Base-by-base conservation (phyloP, 495 filamentous ascomycete species). In the Echria macrotheca region DNA sequence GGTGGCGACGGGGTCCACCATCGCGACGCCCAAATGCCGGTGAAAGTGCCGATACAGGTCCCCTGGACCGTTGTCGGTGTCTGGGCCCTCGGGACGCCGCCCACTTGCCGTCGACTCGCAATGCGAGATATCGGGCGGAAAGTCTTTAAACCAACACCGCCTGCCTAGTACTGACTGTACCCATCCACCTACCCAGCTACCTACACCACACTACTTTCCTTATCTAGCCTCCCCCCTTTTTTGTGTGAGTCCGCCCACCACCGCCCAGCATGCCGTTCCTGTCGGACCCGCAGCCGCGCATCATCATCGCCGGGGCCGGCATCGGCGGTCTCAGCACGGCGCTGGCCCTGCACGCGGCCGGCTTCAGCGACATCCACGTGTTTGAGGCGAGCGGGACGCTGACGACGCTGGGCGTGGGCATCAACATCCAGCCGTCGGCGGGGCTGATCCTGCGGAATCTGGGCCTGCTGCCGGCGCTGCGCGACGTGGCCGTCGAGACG, bases 321-420 rank as follows among this genome's bases (percentile, higher is more conserved):
- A 53, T 53, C 32, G 50, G 50, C 17, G 50, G 50, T 17, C 44
- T 53, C 8, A 48, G 32, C 50, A 40, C 50, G 1, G 50, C 50
- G 14, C 50, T 53, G 18, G 43, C 43, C 31, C 50, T 53, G 9
- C 50, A 53, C 26, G 50, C 50, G 14, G 43, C 44, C 15, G 50
- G 50, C 12, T 48, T 53, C 26, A 53, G 18, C 50, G 44, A 53
- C 50, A 48, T 53, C 44, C 43, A 53, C 50, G 31, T 53, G 17
- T 53, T 53, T 28, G 50, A 53, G 26, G 50, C 50, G 8, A 42
- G 33, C 50, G 50, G 44, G 12, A 23, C 19, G 33, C 44, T 53
- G 18, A 53, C 50, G 4, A 47, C 44, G 10, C 50, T 53, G 9
- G 50, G 50, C 19, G 50, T 53, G 11, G 50, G 50, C 25, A 53